Conservation (phyloP, 1,139 yeast species). For the Candida buenavistaensis region DNA sequence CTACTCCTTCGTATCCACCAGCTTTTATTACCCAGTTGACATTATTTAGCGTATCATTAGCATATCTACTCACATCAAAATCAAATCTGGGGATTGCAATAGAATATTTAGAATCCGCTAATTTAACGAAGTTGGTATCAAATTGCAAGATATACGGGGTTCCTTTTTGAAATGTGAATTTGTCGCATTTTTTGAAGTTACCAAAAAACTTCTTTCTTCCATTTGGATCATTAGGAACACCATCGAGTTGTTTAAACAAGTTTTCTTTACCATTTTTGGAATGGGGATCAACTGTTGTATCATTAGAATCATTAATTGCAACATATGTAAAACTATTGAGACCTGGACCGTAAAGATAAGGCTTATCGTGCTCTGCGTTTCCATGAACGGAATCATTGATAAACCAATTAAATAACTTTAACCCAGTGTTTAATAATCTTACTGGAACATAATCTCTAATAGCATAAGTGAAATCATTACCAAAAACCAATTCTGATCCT, state of each 20-base stretch:
- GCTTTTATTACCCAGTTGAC: conserved; percentile 46
- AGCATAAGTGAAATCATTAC: conserved; percentile 67
- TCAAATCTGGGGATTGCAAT: conserved; percentile 47
- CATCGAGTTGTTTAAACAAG: conserved; percentile 19
- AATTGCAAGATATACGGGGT: conserved; percentile 31
- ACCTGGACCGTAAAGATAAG: conserved; percentile 65
- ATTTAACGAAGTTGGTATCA: conserved; percentile 42
- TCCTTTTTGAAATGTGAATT: conserved; percentile 29
- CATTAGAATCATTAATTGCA: conserved; percentile 11
- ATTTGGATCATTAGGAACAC: conserved; percentile 30
- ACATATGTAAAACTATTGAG: conserved; percentile 55
- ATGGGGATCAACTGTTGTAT: conserved; percentile 6
- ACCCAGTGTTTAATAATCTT: conserved; percentile 40
- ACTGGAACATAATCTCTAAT: conserved; percentile 61
- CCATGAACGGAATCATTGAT: conserved; percentile 67
- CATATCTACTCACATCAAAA: conserved; percentile 39
- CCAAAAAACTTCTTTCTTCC: conserved; percentile 38
- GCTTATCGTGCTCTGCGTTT: conserved; percentile 58
- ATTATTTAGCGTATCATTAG: conserved; percentile 43
- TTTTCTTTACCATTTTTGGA: conserved; percentile 14
- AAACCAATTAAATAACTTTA: conserved; percentile 57
- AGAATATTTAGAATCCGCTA: conserved; percentile 41
- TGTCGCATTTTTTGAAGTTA: conserved; percentile 27
- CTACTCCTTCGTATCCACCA: conserved; percentile 41
- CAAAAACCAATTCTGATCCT: conserved; percentile 59